A percentile compares a stretch with the other conserved stretches of the same genome.
Conservation (phyloP, 371 early-diverging fungal genomes). For the Mortierella sp. region DNA sequence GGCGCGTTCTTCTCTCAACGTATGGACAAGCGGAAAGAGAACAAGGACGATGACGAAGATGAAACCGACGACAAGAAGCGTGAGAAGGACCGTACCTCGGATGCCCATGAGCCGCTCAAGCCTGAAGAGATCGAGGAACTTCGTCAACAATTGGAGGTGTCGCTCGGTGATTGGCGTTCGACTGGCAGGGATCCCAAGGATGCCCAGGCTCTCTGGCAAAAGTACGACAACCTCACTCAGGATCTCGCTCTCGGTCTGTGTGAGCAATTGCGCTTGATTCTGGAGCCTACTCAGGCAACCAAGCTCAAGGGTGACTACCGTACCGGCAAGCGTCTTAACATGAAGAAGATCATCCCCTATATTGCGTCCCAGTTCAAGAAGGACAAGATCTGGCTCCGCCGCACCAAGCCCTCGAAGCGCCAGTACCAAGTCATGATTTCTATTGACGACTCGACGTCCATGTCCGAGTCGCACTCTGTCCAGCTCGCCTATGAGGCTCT, state of each 20-base stretch:
- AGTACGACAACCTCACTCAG: constrained; percentile 89
- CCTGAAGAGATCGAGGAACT: constrained; percentile 72
- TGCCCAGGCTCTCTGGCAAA: constrained; percentile 90
- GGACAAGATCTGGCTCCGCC: constrained; percentile 99
- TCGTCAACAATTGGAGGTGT: constrained; percentile 72
- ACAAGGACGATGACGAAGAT: constrained; percentile 47
- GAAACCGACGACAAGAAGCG: constrained; percentile 48
- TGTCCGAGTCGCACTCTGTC: constrained; percentile 92
- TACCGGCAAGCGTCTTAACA: constrained; percentile 99
- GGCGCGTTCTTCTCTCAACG: constrained; percentile 53
- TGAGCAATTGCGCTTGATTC: constrained; percentile 96
- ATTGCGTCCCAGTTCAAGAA: constrained; percentile 99
- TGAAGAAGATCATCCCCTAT: constrained; percentile 99
- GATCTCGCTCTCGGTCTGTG: constrained; percentile 92
- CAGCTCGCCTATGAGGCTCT: constrained; percentile 96
- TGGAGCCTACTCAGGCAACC: constrained; percentile 97
- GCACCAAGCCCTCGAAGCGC: constrained; percentile 98
- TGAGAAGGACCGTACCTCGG: constrained; percentile 36
- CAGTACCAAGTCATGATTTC: constrained; percentile 99
- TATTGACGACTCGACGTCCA: constrained; percentile 99
- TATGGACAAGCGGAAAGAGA: constrained; percentile 57
- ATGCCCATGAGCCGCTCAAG: constrained; percentile 72
- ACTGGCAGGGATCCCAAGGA: constrained; percentile 71
- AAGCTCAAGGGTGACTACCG: constrained; percentile 99
- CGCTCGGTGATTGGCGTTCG: constrained; percentile 70